phyloP scores from a whole-genome alignment of 2,329 filamentous ascomycete genomes.

The Aspergillus chevalieri region DNA sequence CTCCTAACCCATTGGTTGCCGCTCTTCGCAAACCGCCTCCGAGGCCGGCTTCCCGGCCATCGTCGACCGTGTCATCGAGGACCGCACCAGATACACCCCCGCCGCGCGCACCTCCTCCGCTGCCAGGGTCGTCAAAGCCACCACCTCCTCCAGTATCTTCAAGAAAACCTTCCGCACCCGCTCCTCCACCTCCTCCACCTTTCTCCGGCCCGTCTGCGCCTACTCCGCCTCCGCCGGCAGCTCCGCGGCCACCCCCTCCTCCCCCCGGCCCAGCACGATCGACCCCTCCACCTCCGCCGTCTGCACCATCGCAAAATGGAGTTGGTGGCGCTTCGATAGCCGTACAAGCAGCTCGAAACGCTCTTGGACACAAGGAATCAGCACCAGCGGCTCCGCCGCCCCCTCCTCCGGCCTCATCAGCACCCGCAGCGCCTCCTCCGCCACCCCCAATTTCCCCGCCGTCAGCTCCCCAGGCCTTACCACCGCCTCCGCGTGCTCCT shows the following conservation, averaged over 20 bases:
- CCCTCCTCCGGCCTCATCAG: constrained; percentile 27
- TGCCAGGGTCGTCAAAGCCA: constrained; percentile 36
- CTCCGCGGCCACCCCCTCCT: constrained; percentile 38
- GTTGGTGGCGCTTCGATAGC: constrained; percentile 46
- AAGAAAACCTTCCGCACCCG: constrained; percentile 52
- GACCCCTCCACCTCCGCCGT: constrained; percentile 44
- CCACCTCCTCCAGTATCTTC: constrained; percentile 53
- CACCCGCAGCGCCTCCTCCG: constrained; percentile 39
- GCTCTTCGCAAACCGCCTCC: constrained; percentile 55
- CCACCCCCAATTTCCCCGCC: constrained; percentile 38
- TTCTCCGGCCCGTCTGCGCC: constrained; percentile 39
- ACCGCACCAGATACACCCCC: constrained; percentile 32
- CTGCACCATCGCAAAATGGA: constrained; percentile 31
- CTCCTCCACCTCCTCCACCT: constrained; percentile 38
- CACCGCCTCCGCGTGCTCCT: constrained; percentile 28
- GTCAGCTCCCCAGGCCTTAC: constrained; percentile 32
- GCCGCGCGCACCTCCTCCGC: constrained; percentile 64
- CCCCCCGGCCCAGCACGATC: constrained; percentile 34
- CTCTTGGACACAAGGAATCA: constrained; percentile 44
- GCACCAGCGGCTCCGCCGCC: constrained; percentile 41
- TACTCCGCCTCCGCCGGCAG: constrained; percentile 37
- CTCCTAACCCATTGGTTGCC: constrained; percentile 47
- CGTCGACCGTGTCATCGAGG: constrained; percentile 52
- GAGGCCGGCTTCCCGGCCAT: constrained; percentile 49
- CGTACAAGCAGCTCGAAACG: constrained; percentile 54